Evolutionary conservation across 257 asterid species (phyloP), one percentile per base, ranked within the genome.

Genomic region (Parsonsia alboflavescens): DNA sequence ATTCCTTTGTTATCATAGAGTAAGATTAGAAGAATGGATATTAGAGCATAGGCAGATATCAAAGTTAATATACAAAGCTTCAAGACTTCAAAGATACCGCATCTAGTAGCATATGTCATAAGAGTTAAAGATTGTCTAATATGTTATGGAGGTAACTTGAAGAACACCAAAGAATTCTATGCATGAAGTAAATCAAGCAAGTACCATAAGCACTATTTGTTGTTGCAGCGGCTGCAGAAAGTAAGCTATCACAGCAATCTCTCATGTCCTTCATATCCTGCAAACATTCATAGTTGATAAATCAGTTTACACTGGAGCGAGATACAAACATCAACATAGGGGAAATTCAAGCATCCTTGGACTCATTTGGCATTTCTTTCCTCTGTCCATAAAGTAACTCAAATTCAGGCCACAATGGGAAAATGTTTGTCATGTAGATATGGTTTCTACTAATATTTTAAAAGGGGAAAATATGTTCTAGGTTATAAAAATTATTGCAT

Each of bases 261-360:
- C 95, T 87, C 97, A 94, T 92, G 81, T 90, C 97, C 70, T 90
- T 90, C 96, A 92, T 88, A 83, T 93, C 97, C 97, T 93, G 87
- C 79, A 80, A 81, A 67, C 65, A 24, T 69, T 33, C 39, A 81
- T 73, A 74, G 57, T 57, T 54, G 65, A 67, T 19, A 46, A 71
- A 70, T 45, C 10, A 66, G 77, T 11, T 54, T 52, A 73, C 69
- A 78, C 73, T 64, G 64, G 21, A 10, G 52, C 70, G 64, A 36
- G 52, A 50, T 48, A 69, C 69, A 53, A 19, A 57, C 53, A 15
- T 24, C 39, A 12, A 17, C 68, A 3, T 2, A 62, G 46, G 61
- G 61, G 58, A 49, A 67, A 74, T 64, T 7, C 26, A 30, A 33
- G n/a, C 46, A 64, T 15, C 22, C 44, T 49, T 39, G 4, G 46